Percentiles rank a stretch among this genome's conserved stretches.
These are phyloP conservation scores for Picochlorum costavermella DNA, from an alignment of 139 green algal genomes.

Conservation along the genomic window DNA sequence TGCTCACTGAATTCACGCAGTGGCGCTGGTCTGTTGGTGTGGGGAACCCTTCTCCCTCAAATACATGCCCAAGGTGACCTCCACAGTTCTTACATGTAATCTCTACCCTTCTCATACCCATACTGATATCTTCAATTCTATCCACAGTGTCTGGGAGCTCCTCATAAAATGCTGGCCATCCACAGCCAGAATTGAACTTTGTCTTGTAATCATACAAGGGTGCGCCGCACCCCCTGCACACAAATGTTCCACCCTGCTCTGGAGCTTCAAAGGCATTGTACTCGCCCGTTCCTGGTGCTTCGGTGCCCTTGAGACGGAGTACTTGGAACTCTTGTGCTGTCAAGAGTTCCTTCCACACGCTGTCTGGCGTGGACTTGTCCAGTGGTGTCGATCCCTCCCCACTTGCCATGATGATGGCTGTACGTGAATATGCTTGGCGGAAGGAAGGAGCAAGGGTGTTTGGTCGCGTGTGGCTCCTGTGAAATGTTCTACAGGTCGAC, in stretches of 20 bases:
- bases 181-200: conserved; percentile 93
- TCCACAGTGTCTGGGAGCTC: conserved; percentile 48
- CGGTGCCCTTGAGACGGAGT: conserved; percentile 90
- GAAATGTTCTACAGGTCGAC: no score
- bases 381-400: no score
- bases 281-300: conserved; percentile 60
- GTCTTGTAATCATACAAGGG: conserved; percentile 69
- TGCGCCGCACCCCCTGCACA: conserved; percentile 68
- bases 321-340: conserved; percentile 63
- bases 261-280: conserved; percentile 78
- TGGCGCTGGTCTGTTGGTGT: conserved; percentile 85
- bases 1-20: conserved; percentile 84
- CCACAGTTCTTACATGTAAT: conserved; percentile 80
- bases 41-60: conserved; percentile 81
- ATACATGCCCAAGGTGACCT: conserved; percentile 94
- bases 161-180: conserved; percentile 92
- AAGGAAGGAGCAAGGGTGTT: no score
- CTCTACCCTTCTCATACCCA: conserved; percentile 37
- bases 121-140: neutral
- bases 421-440: no score
- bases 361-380: conserved; percentile 1
- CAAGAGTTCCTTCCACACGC: conserved; percentile 15
- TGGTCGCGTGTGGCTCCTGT: no score
- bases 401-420: no score
- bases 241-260: conserved; percentile 64